Evolutionary conservation across 306 rosid species (phyloP).

Genomic region (Castanospermum australe): DNA sequence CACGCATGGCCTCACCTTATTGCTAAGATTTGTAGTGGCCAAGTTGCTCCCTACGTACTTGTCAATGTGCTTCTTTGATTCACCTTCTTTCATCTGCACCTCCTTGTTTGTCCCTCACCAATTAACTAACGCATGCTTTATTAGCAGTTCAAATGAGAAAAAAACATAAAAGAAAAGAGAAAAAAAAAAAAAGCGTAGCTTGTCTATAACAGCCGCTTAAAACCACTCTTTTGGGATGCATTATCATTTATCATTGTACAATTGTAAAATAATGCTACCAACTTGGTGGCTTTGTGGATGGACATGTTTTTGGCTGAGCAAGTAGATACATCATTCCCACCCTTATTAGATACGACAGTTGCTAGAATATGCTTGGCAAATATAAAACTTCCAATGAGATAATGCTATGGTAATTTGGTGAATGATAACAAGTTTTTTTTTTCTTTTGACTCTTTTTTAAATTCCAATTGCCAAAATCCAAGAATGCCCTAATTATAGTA

Average conservation of each 20-base stretch:
- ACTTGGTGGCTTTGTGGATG: constrained; percentile 20
- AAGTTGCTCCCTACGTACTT: constrained; percentile 26
- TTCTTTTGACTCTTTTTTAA: not conserved
- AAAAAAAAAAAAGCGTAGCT: not conserved
- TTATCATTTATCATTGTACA: constrained; percentile 31
- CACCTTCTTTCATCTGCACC: not conserved
- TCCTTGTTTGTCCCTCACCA: constrained; percentile 25
- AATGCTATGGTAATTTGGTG: constrained; percentile 12
- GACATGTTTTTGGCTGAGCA: not conserved
- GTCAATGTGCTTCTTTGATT: not conserved
- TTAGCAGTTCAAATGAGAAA: no score
- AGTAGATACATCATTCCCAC: not conserved
- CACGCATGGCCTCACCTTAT: not conserved
- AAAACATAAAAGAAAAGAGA: no score
- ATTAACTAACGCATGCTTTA: constrained; percentile 18
- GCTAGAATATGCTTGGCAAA: constrained; percentile 13
- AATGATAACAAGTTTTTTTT: not conserved
- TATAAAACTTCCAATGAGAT: constrained; percentile 13
- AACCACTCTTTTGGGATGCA: constrained; percentile 14
- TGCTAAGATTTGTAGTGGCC: constrained; percentile 26
- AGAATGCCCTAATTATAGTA: constrained; percentile 21
- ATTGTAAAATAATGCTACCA: constrained; percentile 20
- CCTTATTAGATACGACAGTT: not conserved
- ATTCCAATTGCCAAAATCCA: constrained; percentile 19
- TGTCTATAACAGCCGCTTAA: constrained; percentile 10